phyloP scores from a whole-genome alignment of 1,284 basidiomycete species.

The Boletus semigastroideus region DNA sequence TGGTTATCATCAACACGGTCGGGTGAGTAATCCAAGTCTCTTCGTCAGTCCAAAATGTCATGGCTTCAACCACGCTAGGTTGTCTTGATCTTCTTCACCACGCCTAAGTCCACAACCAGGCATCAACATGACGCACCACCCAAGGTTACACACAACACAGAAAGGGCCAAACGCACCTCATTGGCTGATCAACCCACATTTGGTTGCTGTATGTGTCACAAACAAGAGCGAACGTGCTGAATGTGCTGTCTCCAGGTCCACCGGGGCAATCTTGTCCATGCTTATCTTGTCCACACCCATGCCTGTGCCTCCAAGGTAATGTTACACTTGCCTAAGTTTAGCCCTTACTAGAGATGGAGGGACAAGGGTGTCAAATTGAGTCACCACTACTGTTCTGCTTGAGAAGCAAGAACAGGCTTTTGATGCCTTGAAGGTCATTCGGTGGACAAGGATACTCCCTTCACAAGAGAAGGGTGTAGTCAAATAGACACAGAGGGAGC shows the following conservation, averaged over 20 bases:
- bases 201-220: slow-evolving; percentile 53
- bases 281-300: not conserved
- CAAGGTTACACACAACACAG: not conserved
- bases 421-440: too few species aligned
- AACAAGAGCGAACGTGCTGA: slow-evolving; percentile 65
- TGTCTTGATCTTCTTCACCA: slow-evolving; percentile 30
- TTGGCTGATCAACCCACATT: slow-evolving; percentile 41
- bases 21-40: slow-evolving; percentile 1
- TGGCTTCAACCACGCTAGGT: slow-evolving; percentile 14
- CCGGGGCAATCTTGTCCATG: slow-evolving; percentile 41
- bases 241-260: slow-evolving; percentile 60
- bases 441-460: too few species aligned
- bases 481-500: too few species aligned
- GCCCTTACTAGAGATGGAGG: too few species aligned
- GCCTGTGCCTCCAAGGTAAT: too few species aligned
- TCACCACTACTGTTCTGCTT: too few species aligned
- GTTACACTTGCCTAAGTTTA: too few species aligned
- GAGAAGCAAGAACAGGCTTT: too few species aligned
- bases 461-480: too few species aligned
- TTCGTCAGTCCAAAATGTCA: not conserved
- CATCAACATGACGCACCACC: not conserved
- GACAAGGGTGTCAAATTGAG: too few species aligned
- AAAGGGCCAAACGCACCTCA: slow-evolving; percentile 12
- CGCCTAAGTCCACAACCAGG: not conserved
- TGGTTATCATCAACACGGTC: not conserved